Percentiles rank a stretch among this genome's conserved stretches.
phyloP scores from a whole-genome alignment of 1,139 yeast genomes.

The Saccharomyces hybrid region DNA sequence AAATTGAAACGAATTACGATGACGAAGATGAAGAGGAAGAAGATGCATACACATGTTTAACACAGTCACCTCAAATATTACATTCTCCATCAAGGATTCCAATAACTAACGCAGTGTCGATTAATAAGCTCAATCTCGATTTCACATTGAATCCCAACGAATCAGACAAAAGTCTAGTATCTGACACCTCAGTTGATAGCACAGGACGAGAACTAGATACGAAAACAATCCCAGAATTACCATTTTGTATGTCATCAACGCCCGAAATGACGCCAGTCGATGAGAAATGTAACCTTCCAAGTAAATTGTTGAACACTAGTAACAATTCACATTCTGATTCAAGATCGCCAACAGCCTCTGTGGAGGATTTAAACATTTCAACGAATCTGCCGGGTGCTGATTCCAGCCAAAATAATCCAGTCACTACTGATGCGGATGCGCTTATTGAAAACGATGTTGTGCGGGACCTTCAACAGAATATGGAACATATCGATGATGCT shows the following conservation, averaged over 20 bases:
- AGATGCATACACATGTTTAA: not conserved
- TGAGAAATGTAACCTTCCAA: not conserved
- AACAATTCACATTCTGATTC: not conserved
- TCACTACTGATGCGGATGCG: not conserved
- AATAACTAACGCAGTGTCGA: constrained; percentile 19
- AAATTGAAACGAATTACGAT: not conserved
- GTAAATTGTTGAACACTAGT: not conserved
- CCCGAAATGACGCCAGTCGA: not conserved
- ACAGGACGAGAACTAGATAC: not conserved
- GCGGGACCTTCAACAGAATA: not conserved
- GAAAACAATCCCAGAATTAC: not conserved
- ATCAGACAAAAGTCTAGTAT: not conserved
- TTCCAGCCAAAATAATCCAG: too few species aligned
- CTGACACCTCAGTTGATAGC: not conserved
- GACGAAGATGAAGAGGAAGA: not conserved
- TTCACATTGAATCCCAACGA: not conserved
- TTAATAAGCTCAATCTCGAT: constrained; percentile 17
- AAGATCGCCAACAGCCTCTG: not conserved
- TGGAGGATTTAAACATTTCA: not conserved
- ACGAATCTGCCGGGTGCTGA: not conserved
- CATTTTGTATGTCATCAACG: not conserved
- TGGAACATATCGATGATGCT: not conserved
- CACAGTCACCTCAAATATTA: not conserved
- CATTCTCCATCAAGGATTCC: constrained; percentile 25
- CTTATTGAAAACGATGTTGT: not conserved